These are phyloP conservation scores for Mycosarcoma maydis DNA, from an alignment of 1,284 basidiomycete species.

Conservation along the genomic window DNA sequence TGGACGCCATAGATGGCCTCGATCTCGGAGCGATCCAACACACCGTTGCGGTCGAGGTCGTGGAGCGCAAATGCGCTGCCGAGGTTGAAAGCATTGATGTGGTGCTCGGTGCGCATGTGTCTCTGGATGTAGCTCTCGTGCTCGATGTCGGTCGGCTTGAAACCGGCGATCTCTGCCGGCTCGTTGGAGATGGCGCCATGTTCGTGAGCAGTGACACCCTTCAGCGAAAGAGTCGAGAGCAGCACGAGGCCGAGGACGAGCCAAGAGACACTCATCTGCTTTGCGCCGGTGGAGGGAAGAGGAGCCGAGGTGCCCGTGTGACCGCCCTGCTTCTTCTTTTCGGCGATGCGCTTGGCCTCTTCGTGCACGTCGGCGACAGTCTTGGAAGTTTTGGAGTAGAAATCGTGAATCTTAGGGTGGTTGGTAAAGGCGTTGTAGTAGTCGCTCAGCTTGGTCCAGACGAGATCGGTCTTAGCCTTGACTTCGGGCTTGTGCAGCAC, in stretches of 20 bases:
- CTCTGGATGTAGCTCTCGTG: conserved; percentile 64
- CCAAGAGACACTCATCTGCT: conserved; percentile 49
- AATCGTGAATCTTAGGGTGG: conserved; percentile 68
- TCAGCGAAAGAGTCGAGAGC: conserved; percentile 40
- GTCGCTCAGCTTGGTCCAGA: conserved; percentile 56
- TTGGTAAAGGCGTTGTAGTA: conserved; percentile 59
- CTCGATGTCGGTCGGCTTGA: conserved; percentile 39
- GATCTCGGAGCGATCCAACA: conserved; percentile 68
- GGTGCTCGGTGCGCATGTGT: conserved; percentile 67
- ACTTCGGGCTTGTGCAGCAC: conserved; percentile 55
- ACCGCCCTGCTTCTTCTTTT: conserved; percentile 69
- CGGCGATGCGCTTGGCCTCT: conserved; percentile 81
- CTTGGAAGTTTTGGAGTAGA: conserved; percentile 83
- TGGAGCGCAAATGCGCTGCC: conserved; percentile 78
- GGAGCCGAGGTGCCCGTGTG: conserved; percentile 41
- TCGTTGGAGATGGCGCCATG: conserved; percentile 38
- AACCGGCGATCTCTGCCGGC: conserved; percentile 47
- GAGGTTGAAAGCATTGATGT: conserved; percentile 67
- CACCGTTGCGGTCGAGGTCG: conserved; percentile 77
- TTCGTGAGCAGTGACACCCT: conserved; percentile 32
- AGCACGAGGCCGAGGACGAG: conserved; percentile 41
- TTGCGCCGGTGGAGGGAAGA: conserved; percentile 10
- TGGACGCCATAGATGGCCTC: conserved; percentile 79
- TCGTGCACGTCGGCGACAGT: conserved; percentile 86
- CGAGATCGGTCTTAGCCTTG: conserved; percentile 52